phyloP scores from a whole-genome alignment of 176 grass and related monocot species.

The Triticum urartu region DNA sequence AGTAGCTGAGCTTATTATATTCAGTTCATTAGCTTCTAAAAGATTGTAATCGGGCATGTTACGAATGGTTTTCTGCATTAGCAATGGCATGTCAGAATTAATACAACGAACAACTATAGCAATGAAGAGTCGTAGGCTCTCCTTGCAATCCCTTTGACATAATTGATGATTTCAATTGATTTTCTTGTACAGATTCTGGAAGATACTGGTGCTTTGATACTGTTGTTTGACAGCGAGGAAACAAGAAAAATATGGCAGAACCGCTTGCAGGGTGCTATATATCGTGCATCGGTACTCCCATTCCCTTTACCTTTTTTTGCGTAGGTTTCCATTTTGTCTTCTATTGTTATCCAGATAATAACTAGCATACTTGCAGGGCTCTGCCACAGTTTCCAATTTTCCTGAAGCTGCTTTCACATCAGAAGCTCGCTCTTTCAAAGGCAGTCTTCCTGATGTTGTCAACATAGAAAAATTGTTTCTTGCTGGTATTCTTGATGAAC shows the following conservation, averaged over 20 bases:
- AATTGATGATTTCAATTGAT: constrained; percentile 29
- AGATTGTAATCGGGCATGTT: constrained; percentile 17
- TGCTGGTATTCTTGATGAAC: constrained; percentile 90
- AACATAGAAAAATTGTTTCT: constrained; percentile 82
- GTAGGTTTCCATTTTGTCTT: constrained; percentile 24
- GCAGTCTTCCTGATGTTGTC: constrained; percentile 44
- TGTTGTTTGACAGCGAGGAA: constrained; percentile 81
- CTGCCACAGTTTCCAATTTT: constrained; percentile 57
- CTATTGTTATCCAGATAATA: constrained; percentile 22
- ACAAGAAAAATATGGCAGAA: constrained; percentile 69
- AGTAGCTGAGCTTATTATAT: constrained; percentile 32
- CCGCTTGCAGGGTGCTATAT: constrained; percentile 89
- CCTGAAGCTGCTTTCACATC: constrained; percentile 46
- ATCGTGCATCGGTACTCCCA: constrained; percentile 86
- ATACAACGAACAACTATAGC: background rate
- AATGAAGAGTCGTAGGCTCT: background rate
- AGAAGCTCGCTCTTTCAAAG: constrained; percentile 52
- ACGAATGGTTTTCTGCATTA: constrained; percentile 6
- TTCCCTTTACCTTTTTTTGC: background rate
- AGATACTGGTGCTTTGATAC: constrained; percentile 74
- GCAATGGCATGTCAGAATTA: background rate
- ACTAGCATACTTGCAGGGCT: constrained; percentile 56
- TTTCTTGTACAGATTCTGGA: constrained; percentile 75
- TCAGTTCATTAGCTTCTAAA: constrained; percentile 21
- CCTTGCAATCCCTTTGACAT: constrained; percentile 14